phyloP scores from a whole-genome alignment of 2,329 filamentous ascomycete genomes.

The Aspergillus glaucus region DNA sequence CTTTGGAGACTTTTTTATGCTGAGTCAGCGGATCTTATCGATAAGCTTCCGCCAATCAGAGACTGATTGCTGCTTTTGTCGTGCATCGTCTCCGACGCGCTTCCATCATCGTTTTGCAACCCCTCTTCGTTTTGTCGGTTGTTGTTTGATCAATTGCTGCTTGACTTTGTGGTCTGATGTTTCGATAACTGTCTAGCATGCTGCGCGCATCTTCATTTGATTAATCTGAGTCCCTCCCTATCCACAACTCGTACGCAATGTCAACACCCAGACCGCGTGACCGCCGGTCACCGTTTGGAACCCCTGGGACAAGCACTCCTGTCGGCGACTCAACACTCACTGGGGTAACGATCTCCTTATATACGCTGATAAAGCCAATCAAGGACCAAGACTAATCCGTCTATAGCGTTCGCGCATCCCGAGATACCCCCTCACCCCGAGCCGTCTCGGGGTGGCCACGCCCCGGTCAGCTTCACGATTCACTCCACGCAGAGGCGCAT shows the following conservation, averaged over 20 bases:
- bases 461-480: constrained; percentile 28
- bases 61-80: constrained; percentile 1
- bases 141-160: too few species aligned
- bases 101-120: neutral
- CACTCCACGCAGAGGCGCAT: constrained; percentile 27
- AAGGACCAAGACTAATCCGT: neutral
- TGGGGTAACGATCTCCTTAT: neutral
- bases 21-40: constrained; percentile 30
- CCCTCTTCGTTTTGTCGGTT: too few species aligned
- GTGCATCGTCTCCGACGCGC: neutral
- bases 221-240: constrained; percentile 14
- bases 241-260: constrained; percentile 11
- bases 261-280: constrained; percentile 25
- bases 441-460: constrained; percentile 23
- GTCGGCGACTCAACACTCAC: constrained; percentile 24
- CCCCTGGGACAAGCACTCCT: constrained; percentile 18
- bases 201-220: constrained; percentile 3
- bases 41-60: constrained; percentile 22
- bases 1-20: constrained; percentile 11
- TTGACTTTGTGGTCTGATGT: too few species aligned
- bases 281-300: constrained; percentile 20
- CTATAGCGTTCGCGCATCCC: constrained; percentile 30
- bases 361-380: neutral
- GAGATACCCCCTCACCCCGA: constrained; percentile 31
- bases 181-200: too few species aligned